Base-by-base conservation (phyloP, 2,329 filamentous ascomycete species). In the Knufia petricola region DNA sequence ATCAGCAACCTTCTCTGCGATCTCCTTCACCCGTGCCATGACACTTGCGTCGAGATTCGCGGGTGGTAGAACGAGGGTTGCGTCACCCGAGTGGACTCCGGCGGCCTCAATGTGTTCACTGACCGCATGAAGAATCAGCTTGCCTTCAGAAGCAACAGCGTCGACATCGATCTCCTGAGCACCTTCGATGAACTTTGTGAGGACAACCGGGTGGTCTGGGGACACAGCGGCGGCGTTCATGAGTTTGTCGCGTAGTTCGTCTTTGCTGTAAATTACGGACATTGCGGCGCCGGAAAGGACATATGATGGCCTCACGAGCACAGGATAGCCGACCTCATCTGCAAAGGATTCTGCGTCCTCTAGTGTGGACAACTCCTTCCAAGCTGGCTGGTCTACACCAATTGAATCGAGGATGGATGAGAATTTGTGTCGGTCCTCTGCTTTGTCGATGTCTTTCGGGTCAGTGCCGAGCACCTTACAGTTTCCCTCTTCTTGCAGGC, bases 391-490 rank as follows among this genome's bases (percentile, higher is more conserved):
- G 65, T 96, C 90, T 49, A 98, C 82, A 51, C 89, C 90, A 60
- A 96, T 95, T 66, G 86, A 94, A 67, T 98, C 92, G 39, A 98
- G 77, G 55, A 96, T 96, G 61, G 89, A 85, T 19, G 90, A 95
- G 75, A 98, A 98, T 69, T 98, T 96, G 68, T 96, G 89, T 64
- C 92, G 82, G 66, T 98, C 89, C 70, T 98, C 92, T 40, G 92
- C 92, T 73, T 89, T 94, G 77, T 98, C 92, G 58, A 98, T 98
- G 62, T 96, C 87, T 62, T 82, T 77, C 31, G 92, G 92, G 61
- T 96, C 79, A 0, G 92, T 98, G 59, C 92, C 92, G 6, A 98
- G 81, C 48, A 98, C 81, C 53, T 88, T 89, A 50, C 90, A 90
- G 51, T 85, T 84, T 47, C 92, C 92, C 45, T 81, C 82, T 65